phyloP scores from a whole-genome alignment of 1,284 basidiomycete genomes.

The Grifola frondosa region DNA sequence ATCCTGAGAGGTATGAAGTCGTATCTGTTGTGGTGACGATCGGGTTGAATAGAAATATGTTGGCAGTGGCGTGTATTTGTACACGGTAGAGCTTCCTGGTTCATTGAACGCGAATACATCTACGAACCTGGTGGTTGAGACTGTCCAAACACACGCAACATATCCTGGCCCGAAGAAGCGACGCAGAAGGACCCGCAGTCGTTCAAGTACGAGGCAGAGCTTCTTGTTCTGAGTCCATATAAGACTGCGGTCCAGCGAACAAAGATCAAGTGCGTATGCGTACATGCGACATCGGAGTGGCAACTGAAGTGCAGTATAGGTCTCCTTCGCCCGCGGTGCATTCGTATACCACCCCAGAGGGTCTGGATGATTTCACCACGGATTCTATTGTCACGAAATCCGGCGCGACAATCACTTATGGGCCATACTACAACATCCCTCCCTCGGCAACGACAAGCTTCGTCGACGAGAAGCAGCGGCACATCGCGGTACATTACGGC shows the following conservation, averaged over 20 bases:
- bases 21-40: slow-evolving; percentile 3
- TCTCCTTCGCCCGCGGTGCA: slow-evolving; percentile 65
- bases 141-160: slow-evolving; percentile 74
- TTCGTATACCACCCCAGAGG: slow-evolving; percentile 65
- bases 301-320: too few species aligned
- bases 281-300: neutral
- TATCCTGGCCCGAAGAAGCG: slow-evolving; percentile 75
- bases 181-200: slow-evolving; percentile 80
- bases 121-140: slow-evolving; percentile 74
- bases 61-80: slow-evolving; percentile 38
- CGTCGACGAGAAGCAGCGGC: slow-evolving; percentile 59
- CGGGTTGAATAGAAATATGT: too few species aligned
- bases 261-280: slow-evolving; percentile 71
- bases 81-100: slow-evolving; percentile 44
- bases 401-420: slow-evolving; percentile 82
- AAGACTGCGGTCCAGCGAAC: slow-evolving; percentile 78
- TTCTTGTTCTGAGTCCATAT: slow-evolving; percentile 84
- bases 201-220: slow-evolving; percentile 74
- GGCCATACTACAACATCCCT: slow-evolving; percentile 79
- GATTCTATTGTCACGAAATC: slow-evolving; percentile 69
- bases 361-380: slow-evolving; percentile 52
- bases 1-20: slow-evolving; percentile 48
- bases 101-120: slow-evolving; percentile 54
- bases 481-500: slow-evolving; percentile 76
- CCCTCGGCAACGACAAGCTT: slow-evolving; percentile 59